A percentile compares a stretch with the other conserved stretches of the same genome.
Conservation (phyloP, 257 asterid genomes). For the Solanum paucissectum region DNA sequence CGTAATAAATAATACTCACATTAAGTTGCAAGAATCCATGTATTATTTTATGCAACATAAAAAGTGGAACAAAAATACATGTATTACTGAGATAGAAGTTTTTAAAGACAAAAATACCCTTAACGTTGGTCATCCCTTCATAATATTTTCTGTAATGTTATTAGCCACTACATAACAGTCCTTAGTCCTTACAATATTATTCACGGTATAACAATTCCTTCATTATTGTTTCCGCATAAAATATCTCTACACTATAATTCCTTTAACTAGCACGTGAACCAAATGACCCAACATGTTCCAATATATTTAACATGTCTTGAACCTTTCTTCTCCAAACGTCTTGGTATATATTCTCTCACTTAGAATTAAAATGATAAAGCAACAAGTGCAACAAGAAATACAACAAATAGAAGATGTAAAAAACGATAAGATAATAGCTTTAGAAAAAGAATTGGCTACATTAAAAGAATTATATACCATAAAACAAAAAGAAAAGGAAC, state of each 20-base stretch:
- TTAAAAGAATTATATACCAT: no score
- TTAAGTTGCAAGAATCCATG: background rate
- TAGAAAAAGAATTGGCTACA: no score
- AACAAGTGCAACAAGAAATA: no score
- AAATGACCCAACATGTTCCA: background rate
- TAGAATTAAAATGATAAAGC: no score
- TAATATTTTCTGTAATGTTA: background rate
- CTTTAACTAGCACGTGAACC: background rate
- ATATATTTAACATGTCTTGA: background rate
- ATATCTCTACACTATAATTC: background rate
- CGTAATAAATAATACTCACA: background rate
- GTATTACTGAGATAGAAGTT: background rate
- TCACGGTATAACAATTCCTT: background rate
- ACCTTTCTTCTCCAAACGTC: background rate
- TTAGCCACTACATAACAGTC: background rate
- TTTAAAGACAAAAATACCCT: background rate
- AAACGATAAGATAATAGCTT: no score
- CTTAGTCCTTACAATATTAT: background rate
- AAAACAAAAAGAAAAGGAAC: no score
- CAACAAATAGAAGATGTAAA: no score
- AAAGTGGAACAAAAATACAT: background rate
- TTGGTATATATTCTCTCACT: no score
- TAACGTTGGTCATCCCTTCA: background rate
- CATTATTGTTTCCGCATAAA: background rate
- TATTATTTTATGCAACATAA: background rate